A percentile compares a stretch with the other conserved stretches of the same genome.
Evolutionary conservation across 1,139 yeast species (phyloP).

Genomic region (Chernovozyma aurita): DNA sequence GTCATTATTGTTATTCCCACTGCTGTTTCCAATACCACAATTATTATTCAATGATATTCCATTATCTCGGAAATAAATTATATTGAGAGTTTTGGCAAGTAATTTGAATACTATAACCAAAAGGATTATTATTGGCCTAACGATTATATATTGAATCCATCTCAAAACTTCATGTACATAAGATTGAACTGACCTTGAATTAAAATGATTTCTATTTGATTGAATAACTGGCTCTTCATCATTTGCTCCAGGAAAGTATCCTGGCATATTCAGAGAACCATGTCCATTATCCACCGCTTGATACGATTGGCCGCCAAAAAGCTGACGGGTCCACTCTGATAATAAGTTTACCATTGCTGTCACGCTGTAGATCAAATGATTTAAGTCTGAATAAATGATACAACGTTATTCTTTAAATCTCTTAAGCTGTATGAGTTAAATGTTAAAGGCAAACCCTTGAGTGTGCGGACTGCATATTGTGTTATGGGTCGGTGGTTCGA

Average conservation of each 20-base stretch:
- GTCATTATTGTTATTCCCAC: slow-evolving; percentile 13
- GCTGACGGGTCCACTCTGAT: not conserved
- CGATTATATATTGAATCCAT: slow-evolving; percentile 18
- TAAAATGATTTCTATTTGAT: slow-evolving; percentile 4
- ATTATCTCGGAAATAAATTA: slow-evolving; percentile 25
- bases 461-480: too few species aligned
- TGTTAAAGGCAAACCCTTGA: too few species aligned
- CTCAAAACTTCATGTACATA: not conserved
- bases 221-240: not conserved
- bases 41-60: not conserved
- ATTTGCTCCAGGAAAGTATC: slow-evolving; percentile 3
- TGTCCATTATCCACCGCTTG: not conserved
- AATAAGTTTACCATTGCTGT: not conserved
- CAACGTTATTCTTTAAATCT: too few species aligned
- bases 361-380: too few species aligned
- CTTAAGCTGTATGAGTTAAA: too few species aligned
- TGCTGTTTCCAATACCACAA: not conserved
- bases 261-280: slow-evolving; percentile 4
- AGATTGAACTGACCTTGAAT: slow-evolving; percentile 1
- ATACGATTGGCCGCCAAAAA: not conserved
- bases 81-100: slow-evolving; percentile 20
- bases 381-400: too few species aligned
- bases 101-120: slow-evolving; percentile 21
- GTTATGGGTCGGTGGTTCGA: too few species aligned
- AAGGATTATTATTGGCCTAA: slow-evolving; percentile 27